Conservation (phyloP, 23 red algal species). For the Gracilaria domingensis region DNA sequence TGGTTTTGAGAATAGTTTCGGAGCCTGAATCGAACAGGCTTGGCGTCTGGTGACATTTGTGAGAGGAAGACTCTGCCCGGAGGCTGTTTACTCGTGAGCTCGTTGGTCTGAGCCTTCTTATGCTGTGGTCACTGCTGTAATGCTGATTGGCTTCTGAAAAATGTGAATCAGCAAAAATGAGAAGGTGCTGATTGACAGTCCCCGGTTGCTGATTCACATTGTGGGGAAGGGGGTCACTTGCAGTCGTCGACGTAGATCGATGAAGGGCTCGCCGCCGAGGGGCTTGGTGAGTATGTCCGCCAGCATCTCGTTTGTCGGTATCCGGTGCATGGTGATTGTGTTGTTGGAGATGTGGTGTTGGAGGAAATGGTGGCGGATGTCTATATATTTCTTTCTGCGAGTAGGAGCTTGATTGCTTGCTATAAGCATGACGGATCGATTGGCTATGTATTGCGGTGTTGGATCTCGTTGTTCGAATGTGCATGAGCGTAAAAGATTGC, state of each 20-base stretch:
- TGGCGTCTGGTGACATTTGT: too few species aligned
- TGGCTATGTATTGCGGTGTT: slow-evolving; percentile 88
- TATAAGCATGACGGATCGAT: slow-evolving; percentile 83
- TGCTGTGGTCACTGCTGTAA: too few species aligned
- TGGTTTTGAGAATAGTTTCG: too few species aligned
- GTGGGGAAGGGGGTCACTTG: background rate
- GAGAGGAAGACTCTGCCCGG: too few species aligned
- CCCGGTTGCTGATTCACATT: too few species aligned
- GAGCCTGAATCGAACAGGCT: too few species aligned
- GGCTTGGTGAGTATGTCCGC: background rate
- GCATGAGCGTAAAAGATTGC: too few species aligned
- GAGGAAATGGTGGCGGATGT: background rate
- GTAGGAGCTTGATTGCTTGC: slow-evolving; percentile 82
- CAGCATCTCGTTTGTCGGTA: background rate
- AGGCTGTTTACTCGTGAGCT: too few species aligned
- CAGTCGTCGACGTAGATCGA: too few species aligned
- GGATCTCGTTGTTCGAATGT: too few species aligned
- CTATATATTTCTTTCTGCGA: background rate
- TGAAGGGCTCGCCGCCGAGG: background rate
- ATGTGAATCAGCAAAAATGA: background rate
- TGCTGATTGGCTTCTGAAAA: background rate
- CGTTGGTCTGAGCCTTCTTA: too few species aligned
- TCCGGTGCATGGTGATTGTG: background rate
- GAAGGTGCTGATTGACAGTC: background rate
- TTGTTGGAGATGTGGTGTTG: background rate